Evolutionary conservation across 257 asterid species (phyloP), one percentile per base, ranked within the genome.

Genomic region (Ilex aquifolium): DNA sequence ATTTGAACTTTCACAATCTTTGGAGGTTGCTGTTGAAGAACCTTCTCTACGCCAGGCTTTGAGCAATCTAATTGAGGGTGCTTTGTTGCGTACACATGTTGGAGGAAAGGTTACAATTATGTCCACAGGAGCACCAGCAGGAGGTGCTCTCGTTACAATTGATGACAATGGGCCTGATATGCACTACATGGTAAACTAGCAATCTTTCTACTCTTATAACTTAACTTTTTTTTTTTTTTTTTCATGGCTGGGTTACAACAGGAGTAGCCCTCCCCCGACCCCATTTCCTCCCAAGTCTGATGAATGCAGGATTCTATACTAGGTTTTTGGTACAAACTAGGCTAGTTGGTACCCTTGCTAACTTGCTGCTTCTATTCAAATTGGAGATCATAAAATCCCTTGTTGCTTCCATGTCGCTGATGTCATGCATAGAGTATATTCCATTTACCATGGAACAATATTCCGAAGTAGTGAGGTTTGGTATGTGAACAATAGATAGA

Each of bases 141-240:
- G 97, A 5, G 98, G 96, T 13, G 90, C 79, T 60, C 92, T 92
- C 30, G 67, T 92, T 72, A 79, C 89, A 77, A 80, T 92, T 44
- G 99, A 89, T 30, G 99, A 92, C 50, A 92, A 92, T 70, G 98
- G 98, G 32, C 97, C 91, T 62, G 97, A 89, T 79, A 92, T 92
- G 98, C 98, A 85, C 65, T 92, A 80, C 66, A 92, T 89, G 98
- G 98, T 92, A 92, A 83, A 52, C 13, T 58, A 32, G 31, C 36
- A 7, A 36, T 4, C 42, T 36, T 8, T 7, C 42, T 36, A 36
- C 56, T 58, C 36, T 49, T 13, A 48, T 44, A 31, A 39, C 4
- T 44, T 58, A 13, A 39, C 40, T 5, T 10, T 66, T 56, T 46
- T 44, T 12, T 21, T 11, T 48, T 48, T 48, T 49, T 49, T 12